Base-by-base conservation (phyloP, 2,329 filamentous ascomycete species). In the Paramyrothecium sp. region DNA sequence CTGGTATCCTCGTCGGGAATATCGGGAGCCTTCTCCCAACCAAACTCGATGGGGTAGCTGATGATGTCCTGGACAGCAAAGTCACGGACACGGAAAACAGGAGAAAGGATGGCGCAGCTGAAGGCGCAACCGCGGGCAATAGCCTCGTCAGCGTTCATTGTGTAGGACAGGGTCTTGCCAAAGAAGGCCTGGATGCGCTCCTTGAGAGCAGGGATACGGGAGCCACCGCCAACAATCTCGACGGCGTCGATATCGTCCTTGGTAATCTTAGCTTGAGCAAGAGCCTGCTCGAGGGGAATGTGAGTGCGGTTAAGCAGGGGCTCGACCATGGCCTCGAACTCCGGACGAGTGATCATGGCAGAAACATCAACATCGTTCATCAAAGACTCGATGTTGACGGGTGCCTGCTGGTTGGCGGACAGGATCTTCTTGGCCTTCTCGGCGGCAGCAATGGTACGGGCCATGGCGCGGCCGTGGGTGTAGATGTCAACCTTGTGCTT, bases 381-480 rank as follows among this genome's bases (percentile, higher is more conserved):
- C 66, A 99, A 82, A 38, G 93, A 97, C 81, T 99, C 95, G 69
- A 99, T 96, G 83, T 93, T 98, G 75, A 99, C 78, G 53, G 94
- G 92, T 19, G 94, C 92, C 71, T 90, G 85, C 66, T 93, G 90
- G 80, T 98, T 98, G 73, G 95, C 95, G 38, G 94, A 98, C 56
- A 99, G 82, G 56, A 98, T 89, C 87, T 98, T 98, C 89, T 99
- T 99, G 73, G 96, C 81, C 85, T 97, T 97, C 84, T 99, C 95
- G 56, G 93, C 92, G 57, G 91, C 92, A 60, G 92, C 88, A 47
- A 90, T 84, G 67, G 96, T 91, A 73, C 95, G 92, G 65, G 93
- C 87, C 75, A 89, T 86, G 58, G 94, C 95, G 81, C 97, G 97
- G 64, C 88, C 85, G 80, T 98, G 95, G 65, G 86, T 88, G 76